Base-by-base conservation (phyloP, 257 asterid genomes). In the Lithospermum erythrorhizon region DNA sequence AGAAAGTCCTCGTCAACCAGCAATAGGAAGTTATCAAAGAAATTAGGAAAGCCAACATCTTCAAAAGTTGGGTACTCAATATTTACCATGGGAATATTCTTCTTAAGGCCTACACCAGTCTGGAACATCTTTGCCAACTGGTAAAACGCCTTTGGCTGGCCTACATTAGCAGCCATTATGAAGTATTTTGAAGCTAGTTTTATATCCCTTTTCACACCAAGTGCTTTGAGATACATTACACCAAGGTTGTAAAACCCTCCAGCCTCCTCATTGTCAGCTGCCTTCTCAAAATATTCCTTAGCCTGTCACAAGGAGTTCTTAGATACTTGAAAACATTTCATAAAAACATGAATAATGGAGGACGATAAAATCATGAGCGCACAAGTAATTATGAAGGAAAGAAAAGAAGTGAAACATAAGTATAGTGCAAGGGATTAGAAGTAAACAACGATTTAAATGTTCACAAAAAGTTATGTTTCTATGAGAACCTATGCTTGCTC, bases 71-170 rank as follows among this genome's bases (percentile, higher is more conserved):
- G 45, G 0, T 7, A 35, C 13, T 35, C 9, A 7, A 9, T 5
- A 17, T 35, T 71, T 80, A 88, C 99, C 96, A 83, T 75, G 30
- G 81, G 83, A 54, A 89, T 85, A 73, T 89, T 93, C 80, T 93
- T 89, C 81, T 83, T 84, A 58, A 86, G 94, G 60, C 94, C 97
- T 62, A 89, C 80, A 57, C 99, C 99, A 48, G 87, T 84, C 45
- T 93, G 95, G 72, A 93, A 86, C 99, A 89, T 93, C 81, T 89
- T 93, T 37, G 97, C 99, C 70, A 93, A 75, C 69, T 93, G 99
- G 80, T 93, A 93, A 71, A 81, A 86, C 23, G 99, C 94, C 80
- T 93, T 93, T 61, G 99, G 95, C 72, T 93, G 99, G 69, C 97
- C 96, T 61, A 73, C 77, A 81, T 86, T 85, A 64, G 83, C 83